Conservation (phyloP, 2,329 filamentous ascomycete species). For the Didymella exigua region DNA sequence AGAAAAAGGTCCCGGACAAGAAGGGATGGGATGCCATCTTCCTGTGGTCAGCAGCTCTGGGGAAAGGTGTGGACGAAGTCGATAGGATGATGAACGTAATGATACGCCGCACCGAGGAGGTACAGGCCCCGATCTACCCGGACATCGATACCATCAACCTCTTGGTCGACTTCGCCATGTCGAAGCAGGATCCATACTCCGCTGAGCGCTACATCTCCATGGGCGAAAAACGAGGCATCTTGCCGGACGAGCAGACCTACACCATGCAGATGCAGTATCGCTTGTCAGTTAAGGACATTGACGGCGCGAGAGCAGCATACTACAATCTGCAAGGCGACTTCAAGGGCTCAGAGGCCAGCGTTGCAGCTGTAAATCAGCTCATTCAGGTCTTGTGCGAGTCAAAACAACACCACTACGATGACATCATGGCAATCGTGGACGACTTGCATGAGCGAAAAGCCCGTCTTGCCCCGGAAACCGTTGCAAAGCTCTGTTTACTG, state of each 20-base stretch:
- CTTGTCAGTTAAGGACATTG: slow-evolving; percentile 73
- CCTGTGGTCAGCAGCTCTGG: slow-evolving; percentile 75
- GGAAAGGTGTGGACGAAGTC: slow-evolving; percentile 73
- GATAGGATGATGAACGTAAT: slow-evolving; percentile 74
- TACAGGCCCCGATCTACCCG: slow-evolving; percentile 56
- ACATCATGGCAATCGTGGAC: slow-evolving; percentile 74
- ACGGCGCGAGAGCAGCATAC: slow-evolving; percentile 71
- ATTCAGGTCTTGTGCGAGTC: slow-evolving; percentile 70
- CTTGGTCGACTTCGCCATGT: slow-evolving; percentile 74
- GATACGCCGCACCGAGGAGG: slow-evolving; percentile 56
- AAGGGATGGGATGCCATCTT: slow-evolving; percentile 73
- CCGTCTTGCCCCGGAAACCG: slow-evolving; percentile 73
- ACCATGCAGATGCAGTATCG: slow-evolving; percentile 78
- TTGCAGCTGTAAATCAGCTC: slow-evolving; percentile 71
- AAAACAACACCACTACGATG: slow-evolving; percentile 67
- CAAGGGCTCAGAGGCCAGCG: slow-evolving; percentile 62
- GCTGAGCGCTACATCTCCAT: slow-evolving; percentile 76
- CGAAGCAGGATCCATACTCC: slow-evolving; percentile 70
- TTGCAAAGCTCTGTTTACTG: slow-evolving; percentile 72
- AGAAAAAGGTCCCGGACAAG: slow-evolving; percentile 48
- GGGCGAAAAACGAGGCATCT: slow-evolving; percentile 67
- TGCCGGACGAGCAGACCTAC: slow-evolving; percentile 71
- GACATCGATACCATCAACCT: slow-evolving; percentile 77
- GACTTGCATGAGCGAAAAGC: slow-evolving; percentile 72
- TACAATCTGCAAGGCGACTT: slow-evolving; percentile 64